phyloP scores from a whole-genome alignment of 2,329 filamentous ascomycete genomes.

The Metarhizium robertsii region DNA sequence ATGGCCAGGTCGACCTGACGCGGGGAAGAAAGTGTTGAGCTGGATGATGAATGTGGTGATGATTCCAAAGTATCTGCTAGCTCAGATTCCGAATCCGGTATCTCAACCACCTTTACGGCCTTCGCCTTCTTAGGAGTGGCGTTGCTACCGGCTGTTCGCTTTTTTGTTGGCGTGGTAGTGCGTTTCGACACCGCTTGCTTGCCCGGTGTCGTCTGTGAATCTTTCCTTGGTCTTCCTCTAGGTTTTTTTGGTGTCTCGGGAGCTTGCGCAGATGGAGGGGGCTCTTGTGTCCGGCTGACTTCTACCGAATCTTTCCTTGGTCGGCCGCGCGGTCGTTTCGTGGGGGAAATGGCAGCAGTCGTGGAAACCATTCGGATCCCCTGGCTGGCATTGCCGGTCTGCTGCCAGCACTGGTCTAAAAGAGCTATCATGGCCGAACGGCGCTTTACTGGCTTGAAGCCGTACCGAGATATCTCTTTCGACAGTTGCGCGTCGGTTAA shows the following conservation, averaged over 20 bases:
- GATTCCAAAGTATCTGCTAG: slow-evolving; percentile 16
- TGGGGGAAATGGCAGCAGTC: slow-evolving; percentile 4
- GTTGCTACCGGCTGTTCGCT: background rate
- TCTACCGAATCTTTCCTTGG: slow-evolving; percentile 21
- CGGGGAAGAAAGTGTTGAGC: slow-evolving; percentile 35
- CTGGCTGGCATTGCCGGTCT: slow-evolving; percentile 31
- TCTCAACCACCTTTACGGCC: slow-evolving; percentile 28
- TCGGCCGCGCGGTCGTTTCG: slow-evolving; percentile 22
- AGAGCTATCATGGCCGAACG: slow-evolving; percentile 61
- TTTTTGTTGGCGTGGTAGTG: background rate
- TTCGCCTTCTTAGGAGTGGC: slow-evolving; percentile 8
- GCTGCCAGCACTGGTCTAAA: slow-evolving; percentile 62
- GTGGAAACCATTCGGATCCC: slow-evolving; percentile 4
- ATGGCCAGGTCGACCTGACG: slow-evolving; percentile 32
- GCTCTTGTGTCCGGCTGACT: slow-evolving; percentile 19
- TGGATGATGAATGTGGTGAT: slow-evolving; percentile 25
- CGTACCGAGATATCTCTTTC: slow-evolving; percentile 52
- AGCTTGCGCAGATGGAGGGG: slow-evolving; percentile 24
- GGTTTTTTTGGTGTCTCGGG: slow-evolving; percentile 24
- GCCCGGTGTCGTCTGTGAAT: slow-evolving; percentile 7
- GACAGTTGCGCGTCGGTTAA: slow-evolving; percentile 55
- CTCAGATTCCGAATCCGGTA: slow-evolving; percentile 42
- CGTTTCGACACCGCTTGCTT: slow-evolving; percentile 4
- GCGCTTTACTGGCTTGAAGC: slow-evolving; percentile 63
- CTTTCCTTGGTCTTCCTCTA: slow-evolving; percentile 34